These are phyloP conservation scores for Lunularia cruciata DNA, from an alignment of 225 moss, liverwort and hornwort species.

Conservation along the genomic window DNA sequence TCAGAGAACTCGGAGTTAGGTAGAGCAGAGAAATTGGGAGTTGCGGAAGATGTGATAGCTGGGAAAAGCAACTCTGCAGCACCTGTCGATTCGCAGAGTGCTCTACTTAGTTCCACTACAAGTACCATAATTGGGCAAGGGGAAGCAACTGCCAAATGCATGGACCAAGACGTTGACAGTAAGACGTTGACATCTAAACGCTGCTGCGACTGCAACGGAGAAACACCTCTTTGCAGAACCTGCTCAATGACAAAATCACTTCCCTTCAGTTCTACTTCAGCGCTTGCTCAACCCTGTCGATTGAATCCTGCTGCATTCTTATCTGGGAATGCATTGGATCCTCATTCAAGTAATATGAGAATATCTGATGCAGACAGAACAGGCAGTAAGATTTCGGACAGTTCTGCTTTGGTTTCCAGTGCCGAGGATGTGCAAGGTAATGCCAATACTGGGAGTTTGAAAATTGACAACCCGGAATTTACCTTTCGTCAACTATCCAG, in stretches of 20 bases:
- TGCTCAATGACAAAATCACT: conserved; percentile 3
- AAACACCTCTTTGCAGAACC: conserved; percentile 8
- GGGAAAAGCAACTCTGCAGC: not conserved
- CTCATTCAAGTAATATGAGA: not conserved
- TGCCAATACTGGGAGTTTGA: not conserved
- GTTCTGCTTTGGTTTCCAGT: conserved; percentile 14
- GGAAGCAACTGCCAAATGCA: not conserved
- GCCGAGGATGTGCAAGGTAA: conserved; percentile 2
- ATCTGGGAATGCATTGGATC: conserved; percentile 6
- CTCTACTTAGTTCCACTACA: not conserved
- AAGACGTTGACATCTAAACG: not conserved
- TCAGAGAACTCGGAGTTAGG: not conserved
- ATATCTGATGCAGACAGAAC: not conserved
- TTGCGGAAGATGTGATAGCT: not conserved
- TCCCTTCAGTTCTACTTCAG: not conserved
- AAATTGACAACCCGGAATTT: conserved; percentile 5
- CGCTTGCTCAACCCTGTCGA: not conserved
- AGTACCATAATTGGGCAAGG: not conserved
- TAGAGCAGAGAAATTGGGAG: conserved; percentile 1
- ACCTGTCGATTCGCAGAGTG: not conserved
- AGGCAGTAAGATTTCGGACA: conserved; percentile 10
- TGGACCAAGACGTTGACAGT: not conserved
- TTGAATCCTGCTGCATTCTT: conserved; percentile 14
- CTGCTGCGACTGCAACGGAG: conserved; percentile 5
- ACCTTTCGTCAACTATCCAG: not conserved